phyloP scores from a whole-genome alignment of 305 asterid species.

The Fraxinus ornus region DNA sequence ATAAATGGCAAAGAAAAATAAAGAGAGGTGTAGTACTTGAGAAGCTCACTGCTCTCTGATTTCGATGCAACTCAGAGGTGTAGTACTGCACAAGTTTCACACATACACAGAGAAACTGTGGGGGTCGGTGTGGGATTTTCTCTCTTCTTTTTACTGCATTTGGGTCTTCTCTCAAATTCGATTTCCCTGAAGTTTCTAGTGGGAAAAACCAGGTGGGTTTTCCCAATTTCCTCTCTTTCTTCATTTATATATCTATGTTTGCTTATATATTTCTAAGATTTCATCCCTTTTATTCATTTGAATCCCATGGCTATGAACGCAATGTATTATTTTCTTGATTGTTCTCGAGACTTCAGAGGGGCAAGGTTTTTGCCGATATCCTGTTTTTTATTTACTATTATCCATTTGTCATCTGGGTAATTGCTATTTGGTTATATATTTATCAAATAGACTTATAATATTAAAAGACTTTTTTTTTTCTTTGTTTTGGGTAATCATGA shows the following conservation, averaged over 20 bases:
- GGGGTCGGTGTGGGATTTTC: constrained; percentile 30
- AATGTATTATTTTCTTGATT: constrained; percentile 22
- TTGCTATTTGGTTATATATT: constrained; percentile 22
- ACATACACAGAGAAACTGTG: background rate
- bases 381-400: background rate
- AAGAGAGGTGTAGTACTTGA: constrained; percentile 43
- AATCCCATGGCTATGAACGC: background rate
- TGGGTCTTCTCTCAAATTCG: constrained; percentile 32
- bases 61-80: constrained; percentile 40
- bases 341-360: constrained; percentile 10
- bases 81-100: constrained; percentile 23
- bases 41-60: constrained; percentile 79
- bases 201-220: constrained; percentile 57
- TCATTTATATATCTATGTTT: background rate
- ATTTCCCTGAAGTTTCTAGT: constrained; percentile 37
- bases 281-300: background rate
- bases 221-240: background rate
- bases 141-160: constrained; percentile 20
- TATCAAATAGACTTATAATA: background rate
- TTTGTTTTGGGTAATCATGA: constrained; percentile 23
- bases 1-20: constrained; percentile 17
- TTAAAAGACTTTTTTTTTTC: background rate
- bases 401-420: constrained; percentile 21
- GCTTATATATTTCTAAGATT: background rate
- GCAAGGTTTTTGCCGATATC: background rate